Conservation (phyloP, 2,329 filamentous ascomycete species). For the Pseudogymnoascus sp. region DNA sequence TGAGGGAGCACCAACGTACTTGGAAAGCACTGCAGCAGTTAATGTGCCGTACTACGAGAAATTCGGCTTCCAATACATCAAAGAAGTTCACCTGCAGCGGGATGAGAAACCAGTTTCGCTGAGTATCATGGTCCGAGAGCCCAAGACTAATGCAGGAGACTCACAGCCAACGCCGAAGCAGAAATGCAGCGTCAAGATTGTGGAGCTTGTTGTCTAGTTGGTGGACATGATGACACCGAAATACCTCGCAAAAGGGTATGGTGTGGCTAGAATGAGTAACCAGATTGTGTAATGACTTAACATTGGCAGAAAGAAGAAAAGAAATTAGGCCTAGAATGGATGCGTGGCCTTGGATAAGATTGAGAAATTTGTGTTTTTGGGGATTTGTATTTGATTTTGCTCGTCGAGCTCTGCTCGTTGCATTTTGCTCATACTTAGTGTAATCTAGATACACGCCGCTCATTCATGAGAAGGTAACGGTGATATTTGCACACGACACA, state of each 20-base stretch:
- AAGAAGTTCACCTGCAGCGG: slow-evolving; percentile 53
- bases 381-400: slow-evolving; percentile 1
- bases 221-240: slow-evolving; percentile 12
- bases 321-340: background rate
- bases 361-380: slow-evolving; percentile 34
- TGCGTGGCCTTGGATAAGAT: slow-evolving; percentile 31
- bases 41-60: slow-evolving; percentile 67
- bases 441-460: slow-evolving; percentile 15
- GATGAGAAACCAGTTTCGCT: slow-evolving; percentile 51
- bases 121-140: slow-evolving; percentile 77
- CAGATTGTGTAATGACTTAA: background rate
- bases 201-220: slow-evolving; percentile 38
- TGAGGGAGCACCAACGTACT: slow-evolving; percentile 61
- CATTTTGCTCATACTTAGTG: background rate
- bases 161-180: background rate
- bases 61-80: slow-evolving; percentile 61
- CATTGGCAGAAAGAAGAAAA: background rate
- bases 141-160: slow-evolving; percentile 26
- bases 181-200: slow-evolving; percentile 16
- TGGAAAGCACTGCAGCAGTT: slow-evolving; percentile 63
- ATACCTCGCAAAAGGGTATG: background rate
- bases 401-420: background rate
- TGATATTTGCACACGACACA: slow-evolving; percentile 11
- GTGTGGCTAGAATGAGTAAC: background rate
- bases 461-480: slow-evolving; percentile 15